A percentile compares a stretch with the other conserved stretches of the same genome.
Evolutionary conservation across 257 asterid genomes (phyloP).

Genomic region (Solanum raphanifolium): DNA sequence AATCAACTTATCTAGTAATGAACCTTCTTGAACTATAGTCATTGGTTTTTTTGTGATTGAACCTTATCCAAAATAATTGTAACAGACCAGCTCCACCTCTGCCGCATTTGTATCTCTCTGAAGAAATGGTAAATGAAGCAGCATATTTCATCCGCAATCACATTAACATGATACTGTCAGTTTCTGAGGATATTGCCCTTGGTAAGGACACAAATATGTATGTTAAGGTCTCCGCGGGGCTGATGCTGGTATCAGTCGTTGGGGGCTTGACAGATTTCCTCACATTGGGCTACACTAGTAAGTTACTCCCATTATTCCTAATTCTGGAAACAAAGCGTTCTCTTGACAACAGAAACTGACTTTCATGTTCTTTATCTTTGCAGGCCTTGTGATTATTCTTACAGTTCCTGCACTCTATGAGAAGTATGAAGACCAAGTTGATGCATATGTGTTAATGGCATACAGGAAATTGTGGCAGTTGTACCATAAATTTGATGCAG

Average conservation of each 20-base stretch:
- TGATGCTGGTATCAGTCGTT: slow-evolving; percentile 29
- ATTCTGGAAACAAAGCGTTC: background rate
- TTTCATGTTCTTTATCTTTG: background rate
- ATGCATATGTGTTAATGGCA: slow-evolving; percentile 17
- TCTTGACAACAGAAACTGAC: background rate
- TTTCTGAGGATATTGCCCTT: slow-evolving; percentile 51
- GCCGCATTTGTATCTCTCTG: slow-evolving; percentile 67
- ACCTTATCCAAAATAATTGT: slow-evolving; percentile 2
- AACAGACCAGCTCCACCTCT: slow-evolving; percentile 82
- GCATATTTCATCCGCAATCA: slow-evolving; percentile 29
- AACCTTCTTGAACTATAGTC: background rate
- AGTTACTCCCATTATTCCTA: slow-evolving; percentile 6
- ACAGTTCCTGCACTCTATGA: slow-evolving; percentile 70
- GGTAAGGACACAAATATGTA: slow-evolving; percentile 66
- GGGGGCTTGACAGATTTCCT: slow-evolving; percentile 48
- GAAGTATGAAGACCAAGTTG: slow-evolving; percentile 47
- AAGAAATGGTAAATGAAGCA: slow-evolving; percentile 46
- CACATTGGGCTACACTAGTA: slow-evolving; percentile 54
- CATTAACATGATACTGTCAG: slow-evolving; percentile 39
- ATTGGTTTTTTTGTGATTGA: background rate
- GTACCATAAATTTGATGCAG: slow-evolving; percentile 35
- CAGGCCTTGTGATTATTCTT: slow-evolving; percentile 55
- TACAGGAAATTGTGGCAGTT: slow-evolving; percentile 27
- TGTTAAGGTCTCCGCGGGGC: slow-evolving; percentile 31
- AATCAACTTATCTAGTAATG: background rate